Evolutionary conservation across 2,329 filamentous ascomycete species (phyloP).

Genomic region (Clonostachys solani): DNA sequence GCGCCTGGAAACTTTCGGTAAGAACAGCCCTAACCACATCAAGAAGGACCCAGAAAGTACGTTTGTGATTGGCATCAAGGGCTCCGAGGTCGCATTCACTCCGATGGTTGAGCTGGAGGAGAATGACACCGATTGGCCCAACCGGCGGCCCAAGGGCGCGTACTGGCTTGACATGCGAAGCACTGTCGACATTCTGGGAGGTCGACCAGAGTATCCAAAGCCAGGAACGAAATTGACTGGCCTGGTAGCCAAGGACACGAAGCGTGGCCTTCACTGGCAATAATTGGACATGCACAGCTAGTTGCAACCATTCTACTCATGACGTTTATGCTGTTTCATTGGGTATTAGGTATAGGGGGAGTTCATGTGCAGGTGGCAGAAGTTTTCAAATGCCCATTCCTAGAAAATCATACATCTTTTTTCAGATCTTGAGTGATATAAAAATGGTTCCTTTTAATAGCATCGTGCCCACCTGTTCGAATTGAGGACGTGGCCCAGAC

Average conservation of each 20-base stretch:
- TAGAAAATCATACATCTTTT: no score
- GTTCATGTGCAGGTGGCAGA: no score
- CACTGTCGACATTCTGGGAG: constrained; percentile 80
- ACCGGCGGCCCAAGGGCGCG: constrained; percentile 76
- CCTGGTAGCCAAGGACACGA: constrained; percentile 54
- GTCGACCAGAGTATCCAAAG: constrained; percentile 51
- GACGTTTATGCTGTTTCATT: no score
- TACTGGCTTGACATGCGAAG: constrained; percentile 82
- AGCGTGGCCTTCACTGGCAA: constrained; percentile 42
- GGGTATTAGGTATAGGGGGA: no score
- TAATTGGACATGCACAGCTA: no score
- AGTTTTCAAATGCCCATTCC: no score
- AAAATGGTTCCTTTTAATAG: no score
- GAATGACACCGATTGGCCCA: constrained; percentile 88
- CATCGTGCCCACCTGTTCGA: no score
- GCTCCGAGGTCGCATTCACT: constrained; percentile 83
- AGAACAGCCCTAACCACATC: constrained; percentile 62
- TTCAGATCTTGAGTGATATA: no score
- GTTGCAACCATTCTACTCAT: no score
- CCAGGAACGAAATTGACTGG: constrained; percentile 48
- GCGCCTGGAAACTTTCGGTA: constrained; percentile 77
- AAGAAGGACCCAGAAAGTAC: constrained; percentile 69
- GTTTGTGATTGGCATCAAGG: constrained; percentile 87
- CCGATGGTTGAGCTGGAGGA: constrained; percentile 77
- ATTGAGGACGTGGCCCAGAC: no score